Evolutionary conservation across 129 eudicot species (phyloP), one percentile per base, ranked within the genome.

Genomic region (Escallonia rubra): DNA sequence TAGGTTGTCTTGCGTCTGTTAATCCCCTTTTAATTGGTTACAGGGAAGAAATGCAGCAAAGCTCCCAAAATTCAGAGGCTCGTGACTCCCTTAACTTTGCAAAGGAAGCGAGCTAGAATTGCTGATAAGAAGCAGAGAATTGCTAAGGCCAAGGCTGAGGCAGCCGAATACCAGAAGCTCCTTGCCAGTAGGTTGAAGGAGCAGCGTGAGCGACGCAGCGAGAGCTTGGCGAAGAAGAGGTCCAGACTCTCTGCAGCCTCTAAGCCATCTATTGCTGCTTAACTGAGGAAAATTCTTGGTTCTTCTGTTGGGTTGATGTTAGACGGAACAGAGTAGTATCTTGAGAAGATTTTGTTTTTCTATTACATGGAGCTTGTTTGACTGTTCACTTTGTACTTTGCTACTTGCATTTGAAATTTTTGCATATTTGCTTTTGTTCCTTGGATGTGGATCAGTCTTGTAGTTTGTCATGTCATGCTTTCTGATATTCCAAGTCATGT

Each of bases 41-140:
- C 86, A 83, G 94, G 89, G 10, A 83, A 86, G 78, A 79, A 75
- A 15, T 74, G 75, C 46, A 86, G 93, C 68, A 86, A 86, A 73
- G 93, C 93, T 50, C 88, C 93, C 8, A 86, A 86, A 69, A 82
- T 86, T 3, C 95, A 87, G 80, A 78, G 95, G 68, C 64, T 87
- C 77, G 95, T 87, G 23, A 87, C 95, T 7, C 95, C 95, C 43
- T 65, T 83, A 85, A 83, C 95, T 41, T 65, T 87, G 67, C 95
- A 87, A 58, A 80, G 94, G 75, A 87, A 87, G 66, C 71, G 94
- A 61, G 86, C 89, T 38, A 86, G 89, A 77, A 83, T 86, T 50
- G 82, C 94, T 1, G 83, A 80, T 48, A 86, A 86, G 80, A 86
- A 86, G 86, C 78, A 86, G 75, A 83, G 86, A 68, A 87, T 87